These are phyloP conservation scores for Fusarium nisikadoi DNA, from an alignment of 2,329 filamentous ascomycete species.

Conservation along the genomic window DNA sequence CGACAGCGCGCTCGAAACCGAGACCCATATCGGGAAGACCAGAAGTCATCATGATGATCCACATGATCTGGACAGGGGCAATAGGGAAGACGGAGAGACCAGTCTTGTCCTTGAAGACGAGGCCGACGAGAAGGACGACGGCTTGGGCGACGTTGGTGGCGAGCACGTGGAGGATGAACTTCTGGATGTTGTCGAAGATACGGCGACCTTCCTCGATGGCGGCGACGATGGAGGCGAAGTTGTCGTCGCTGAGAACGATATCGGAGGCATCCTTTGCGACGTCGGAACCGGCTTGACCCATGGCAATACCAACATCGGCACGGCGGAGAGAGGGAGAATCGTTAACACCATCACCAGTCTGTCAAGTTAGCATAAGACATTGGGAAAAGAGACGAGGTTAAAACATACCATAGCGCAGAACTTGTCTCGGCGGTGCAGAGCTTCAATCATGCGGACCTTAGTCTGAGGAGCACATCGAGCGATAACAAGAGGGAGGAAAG, in stretches of 20 bases:
- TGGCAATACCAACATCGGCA: constrained; percentile 77
- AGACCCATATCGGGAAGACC: constrained; percentile 81
- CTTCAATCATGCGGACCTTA: constrained; percentile 80
- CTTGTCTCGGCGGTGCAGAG: constrained; percentile 71
- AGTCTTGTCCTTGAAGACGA: constrained; percentile 74
- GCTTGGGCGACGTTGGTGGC: constrained; percentile 79
- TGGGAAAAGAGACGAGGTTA: fast-evolving
- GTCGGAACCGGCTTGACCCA: constrained; percentile 71
- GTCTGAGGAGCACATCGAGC: constrained; percentile 76
- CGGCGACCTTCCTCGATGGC: constrained; percentile 77
- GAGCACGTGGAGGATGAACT: constrained; percentile 76
- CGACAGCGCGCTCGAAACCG: constrained; percentile 75
- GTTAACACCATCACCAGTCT: constrained; percentile 78
- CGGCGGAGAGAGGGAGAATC: constrained; percentile 76
- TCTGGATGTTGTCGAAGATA: constrained; percentile 81
- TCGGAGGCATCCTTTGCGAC: constrained; percentile 73
- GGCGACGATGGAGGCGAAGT: constrained; percentile 77
- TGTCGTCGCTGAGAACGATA: constrained; percentile 77
- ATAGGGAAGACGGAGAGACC: constrained; percentile 78
- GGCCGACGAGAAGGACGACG: constrained; percentile 74
- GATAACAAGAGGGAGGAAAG: constrained; percentile 74
- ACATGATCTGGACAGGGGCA: constrained; percentile 79
- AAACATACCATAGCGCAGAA: constrained; percentile 71
- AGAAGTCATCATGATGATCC: constrained; percentile 85
- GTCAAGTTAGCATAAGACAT: constrained; percentile 15